Evolutionary conservation across 2,329 filamentous ascomycete genomes (phyloP).

Genomic region (Aureobasidium sp.): DNA sequence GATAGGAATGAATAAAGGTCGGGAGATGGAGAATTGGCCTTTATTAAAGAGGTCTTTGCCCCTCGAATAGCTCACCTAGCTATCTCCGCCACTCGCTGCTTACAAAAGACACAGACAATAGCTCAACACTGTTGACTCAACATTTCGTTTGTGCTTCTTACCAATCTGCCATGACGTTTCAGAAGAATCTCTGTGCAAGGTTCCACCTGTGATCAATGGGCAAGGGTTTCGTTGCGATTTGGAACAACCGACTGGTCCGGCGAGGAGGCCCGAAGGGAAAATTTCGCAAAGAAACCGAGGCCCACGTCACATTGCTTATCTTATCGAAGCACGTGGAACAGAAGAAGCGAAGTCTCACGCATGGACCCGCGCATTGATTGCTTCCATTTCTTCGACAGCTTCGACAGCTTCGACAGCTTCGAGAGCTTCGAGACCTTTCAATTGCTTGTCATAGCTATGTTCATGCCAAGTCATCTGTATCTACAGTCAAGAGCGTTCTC

Average conservation of each 20-base stretch:
- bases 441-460: not conserved
- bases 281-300: not conserved
- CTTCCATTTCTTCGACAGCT: not conserved
- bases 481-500: not conserved
- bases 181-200: not conserved
- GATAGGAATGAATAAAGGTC: not conserved
- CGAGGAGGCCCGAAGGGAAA: not conserved
- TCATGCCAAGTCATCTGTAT: not conserved
- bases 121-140: not conserved
- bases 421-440: not conserved
- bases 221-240: not conserved
- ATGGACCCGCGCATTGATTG: not conserved
- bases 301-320: slow-evolving; percentile 5
- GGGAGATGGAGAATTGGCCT: slow-evolving; percentile 3
- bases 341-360: not conserved
- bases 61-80: not conserved
- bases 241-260: not conserved
- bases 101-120: not conserved
- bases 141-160: slow-evolving; percentile 1
- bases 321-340: not conserved
- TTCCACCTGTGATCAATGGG: not conserved
- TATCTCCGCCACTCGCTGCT: slow-evolving; percentile 6
- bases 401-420: not conserved
- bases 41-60: not conserved
- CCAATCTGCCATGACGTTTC: slow-evolving; percentile 11